Evolutionary conservation across 768 basidiomycete genomes (phyloP).

Genomic region (Pulveroboletus sp.): DNA sequence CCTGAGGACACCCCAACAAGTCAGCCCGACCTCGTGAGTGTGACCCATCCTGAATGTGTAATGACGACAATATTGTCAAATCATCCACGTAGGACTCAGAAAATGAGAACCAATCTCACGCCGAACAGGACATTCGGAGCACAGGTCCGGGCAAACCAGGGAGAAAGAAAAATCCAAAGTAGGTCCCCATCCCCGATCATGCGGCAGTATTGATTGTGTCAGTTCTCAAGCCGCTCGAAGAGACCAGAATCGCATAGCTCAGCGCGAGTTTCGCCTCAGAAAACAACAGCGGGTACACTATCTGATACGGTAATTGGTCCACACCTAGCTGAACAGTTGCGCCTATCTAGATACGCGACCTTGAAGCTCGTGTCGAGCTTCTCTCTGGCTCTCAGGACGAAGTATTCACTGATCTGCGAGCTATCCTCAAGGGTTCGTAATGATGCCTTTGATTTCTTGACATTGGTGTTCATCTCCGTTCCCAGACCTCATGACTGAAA

Average conservation of each 20-base stretch:
- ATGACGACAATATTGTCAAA: constrained; percentile 8
- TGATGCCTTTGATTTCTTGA: neutral
- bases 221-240: constrained; percentile 86
- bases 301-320: neutral
- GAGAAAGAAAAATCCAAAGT: constrained; percentile 90
- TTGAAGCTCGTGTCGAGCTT: constrained; percentile 93
- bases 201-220: constrained; percentile 14
- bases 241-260: constrained; percentile 89
- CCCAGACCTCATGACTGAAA: constrained; percentile 84
- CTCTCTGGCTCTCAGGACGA: constrained; percentile 91
- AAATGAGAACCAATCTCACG: constrained; percentile 54
- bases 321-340: constrained; percentile 2
- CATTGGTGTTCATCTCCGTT: constrained; percentile 5
- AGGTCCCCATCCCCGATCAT: constrained; percentile 19
- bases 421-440: constrained; percentile 66
- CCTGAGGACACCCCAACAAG: constrained; percentile 52
- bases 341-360: constrained; percentile 74
- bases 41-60: constrained; percentile 9
- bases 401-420: constrained; percentile 74
- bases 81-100: constrained; percentile 55
- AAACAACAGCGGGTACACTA: constrained; percentile 77
- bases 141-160: constrained; percentile 43
- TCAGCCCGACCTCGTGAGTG: constrained; percentile 45
- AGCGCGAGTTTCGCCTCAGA: constrained; percentile 86
- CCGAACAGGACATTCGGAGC: constrained; percentile 19